Conservation (phyloP, 331 rosid species). For the Acacia concinna region DNA sequence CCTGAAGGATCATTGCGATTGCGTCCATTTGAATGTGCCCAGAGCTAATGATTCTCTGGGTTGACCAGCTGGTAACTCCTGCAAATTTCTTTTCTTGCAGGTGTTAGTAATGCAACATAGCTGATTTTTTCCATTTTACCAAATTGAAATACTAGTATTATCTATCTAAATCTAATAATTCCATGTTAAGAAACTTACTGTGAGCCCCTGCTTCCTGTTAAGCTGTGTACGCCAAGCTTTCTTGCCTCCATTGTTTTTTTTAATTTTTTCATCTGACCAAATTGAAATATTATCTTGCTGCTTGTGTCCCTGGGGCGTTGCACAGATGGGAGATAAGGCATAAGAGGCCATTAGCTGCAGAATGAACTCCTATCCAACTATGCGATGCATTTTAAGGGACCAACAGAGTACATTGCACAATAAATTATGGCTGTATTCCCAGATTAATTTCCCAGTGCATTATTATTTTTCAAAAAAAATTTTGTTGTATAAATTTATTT, state of each 20-base stretch:
- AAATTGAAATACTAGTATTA: not conserved
- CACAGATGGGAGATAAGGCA: not conserved
- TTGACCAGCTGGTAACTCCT: constrained; percentile 26
- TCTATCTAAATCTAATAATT: not conserved
- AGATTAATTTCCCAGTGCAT: constrained; percentile 29
- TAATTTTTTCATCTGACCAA: not conserved
- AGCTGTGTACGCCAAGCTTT: not conserved
- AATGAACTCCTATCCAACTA: constrained; percentile 3
- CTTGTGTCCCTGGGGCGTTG: constrained; percentile 19
- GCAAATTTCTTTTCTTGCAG: constrained; percentile 6
- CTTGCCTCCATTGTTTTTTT: not conserved
- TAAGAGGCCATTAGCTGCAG: not conserved
- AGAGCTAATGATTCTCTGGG: constrained; percentile 56
- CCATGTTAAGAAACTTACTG: not conserved
- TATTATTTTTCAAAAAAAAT: not conserved
- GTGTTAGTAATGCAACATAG: not conserved
- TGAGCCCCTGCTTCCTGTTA: not conserved
- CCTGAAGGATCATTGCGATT: constrained; percentile 82
- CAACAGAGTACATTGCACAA: constrained; percentile 7
- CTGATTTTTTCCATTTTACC: not conserved
- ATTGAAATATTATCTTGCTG: not conserved
- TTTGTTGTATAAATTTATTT: constrained; percentile 22
- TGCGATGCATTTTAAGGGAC: constrained; percentile 4
- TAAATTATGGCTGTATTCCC: constrained; percentile 23
- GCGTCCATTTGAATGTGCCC: constrained; percentile 97